A percentile compares a stretch with the other conserved stretches of the same genome.
phyloP scores from a whole-genome alignment of 768 basidiomycete species.

The Postia placenta region DNA sequence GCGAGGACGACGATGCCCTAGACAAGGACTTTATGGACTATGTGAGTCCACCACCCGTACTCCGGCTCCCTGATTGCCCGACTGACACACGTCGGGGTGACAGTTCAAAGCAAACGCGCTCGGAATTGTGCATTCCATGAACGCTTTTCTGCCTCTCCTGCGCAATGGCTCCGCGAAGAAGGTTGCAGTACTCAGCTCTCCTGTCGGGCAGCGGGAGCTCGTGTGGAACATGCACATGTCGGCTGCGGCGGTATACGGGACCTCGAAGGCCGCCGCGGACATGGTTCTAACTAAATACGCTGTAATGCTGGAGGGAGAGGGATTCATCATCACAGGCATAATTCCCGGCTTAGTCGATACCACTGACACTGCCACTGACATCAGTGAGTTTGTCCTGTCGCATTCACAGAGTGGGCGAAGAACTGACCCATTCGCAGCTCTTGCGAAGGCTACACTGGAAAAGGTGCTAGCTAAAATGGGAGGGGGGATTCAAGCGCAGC shows the following conservation, averaged over 20 bases:
- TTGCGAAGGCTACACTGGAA: too few species aligned
- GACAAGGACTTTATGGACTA: neutral
- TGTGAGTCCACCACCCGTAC: neutral
- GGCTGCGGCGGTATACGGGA: constrained; percentile 22
- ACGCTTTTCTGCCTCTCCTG: constrained; percentile 34
- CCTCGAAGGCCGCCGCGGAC: constrained; percentile 32
- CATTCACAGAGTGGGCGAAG: too few species aligned
- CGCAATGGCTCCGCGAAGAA: constrained; percentile 25
- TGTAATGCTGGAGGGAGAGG: constrained; percentile 17
- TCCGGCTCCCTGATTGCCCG: neutral
- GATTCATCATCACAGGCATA: constrained; percentile 29
- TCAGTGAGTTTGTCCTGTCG: too few species aligned
- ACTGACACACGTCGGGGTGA: neutral
- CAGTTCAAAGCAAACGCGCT: constrained; percentile 31
- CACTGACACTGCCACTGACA: constrained; percentile 2
- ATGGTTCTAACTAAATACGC: constrained; percentile 35
- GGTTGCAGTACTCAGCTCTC: constrained; percentile 24
- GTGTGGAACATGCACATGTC: neutral
- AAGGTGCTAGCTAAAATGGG: too few species aligned
- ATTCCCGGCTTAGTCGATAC: constrained; percentile 34
- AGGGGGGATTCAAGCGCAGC: too few species aligned
- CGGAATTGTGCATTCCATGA: constrained; percentile 28
- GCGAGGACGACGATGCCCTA: neutral
- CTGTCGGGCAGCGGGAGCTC: neutral
- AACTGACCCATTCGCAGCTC: too few species aligned